phyloP scores from a whole-genome alignment of 371 early-diverging fungal species.

The Nematocida minor region DNA sequence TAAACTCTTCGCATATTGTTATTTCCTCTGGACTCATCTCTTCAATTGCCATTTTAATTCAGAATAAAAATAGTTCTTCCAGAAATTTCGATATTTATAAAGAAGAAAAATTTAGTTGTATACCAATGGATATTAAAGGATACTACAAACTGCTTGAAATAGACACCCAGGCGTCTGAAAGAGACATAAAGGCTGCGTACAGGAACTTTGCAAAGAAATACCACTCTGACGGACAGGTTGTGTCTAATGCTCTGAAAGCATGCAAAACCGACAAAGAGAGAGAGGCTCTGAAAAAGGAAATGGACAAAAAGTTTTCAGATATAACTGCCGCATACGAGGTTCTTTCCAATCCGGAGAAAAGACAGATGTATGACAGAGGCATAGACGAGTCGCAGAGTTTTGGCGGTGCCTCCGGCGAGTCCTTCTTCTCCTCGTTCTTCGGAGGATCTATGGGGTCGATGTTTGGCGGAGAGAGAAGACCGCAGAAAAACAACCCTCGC shows the following conservation, averaged over 20 bases:
- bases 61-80: background rate
- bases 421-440: slow-evolving; percentile 61
- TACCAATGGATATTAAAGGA: slow-evolving; percentile 50
- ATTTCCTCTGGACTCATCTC: slow-evolving; percentile 68
- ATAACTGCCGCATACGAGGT: slow-evolving; percentile 84
- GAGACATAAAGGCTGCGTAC: slow-evolving; percentile 57
- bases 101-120: background rate
- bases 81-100: slow-evolving; percentile 41
- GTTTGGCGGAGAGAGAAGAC: slow-evolving; percentile 41
- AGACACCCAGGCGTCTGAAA: slow-evolving; percentile 40
- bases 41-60: background rate
- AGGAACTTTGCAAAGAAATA: slow-evolving; percentile 43
- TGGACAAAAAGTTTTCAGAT: slow-evolving; percentile 75
- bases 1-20: slow-evolving; percentile 81
- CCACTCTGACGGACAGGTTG: slow-evolving; percentile 48
- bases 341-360: slow-evolving; percentile 78
- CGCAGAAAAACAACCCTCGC: background rate
- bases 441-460: slow-evolving; percentile 30
- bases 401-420: slow-evolving; percentile 7
- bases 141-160: slow-evolving; percentile 59
- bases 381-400: slow-evolving; percentile 31
- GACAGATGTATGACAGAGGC: slow-evolving; percentile 74
- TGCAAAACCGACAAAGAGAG: slow-evolving; percentile 54
- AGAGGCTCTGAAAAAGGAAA: slow-evolving; percentile 48
- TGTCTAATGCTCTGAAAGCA: slow-evolving; percentile 20